These are phyloP conservation scores for Cryoendolithus antarcticus DNA, from an alignment of 2,329 filamentous ascomycete species.

Conservation along the genomic window DNA sequence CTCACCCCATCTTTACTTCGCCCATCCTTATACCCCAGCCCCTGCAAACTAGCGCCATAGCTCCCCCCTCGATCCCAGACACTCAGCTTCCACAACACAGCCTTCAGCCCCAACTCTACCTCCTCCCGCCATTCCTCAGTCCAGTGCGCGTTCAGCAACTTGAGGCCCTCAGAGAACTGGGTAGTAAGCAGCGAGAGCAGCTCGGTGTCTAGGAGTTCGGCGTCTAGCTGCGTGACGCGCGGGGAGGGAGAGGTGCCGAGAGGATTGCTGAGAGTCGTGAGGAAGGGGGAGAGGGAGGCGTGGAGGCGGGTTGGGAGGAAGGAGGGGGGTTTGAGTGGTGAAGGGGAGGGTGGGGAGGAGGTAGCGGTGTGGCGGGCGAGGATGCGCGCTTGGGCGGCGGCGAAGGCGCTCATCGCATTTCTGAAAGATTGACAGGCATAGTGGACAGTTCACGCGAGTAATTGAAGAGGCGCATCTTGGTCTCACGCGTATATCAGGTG, in stretches of 20 bases:
- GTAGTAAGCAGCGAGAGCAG: conserved; percentile 71
- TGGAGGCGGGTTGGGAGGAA: conserved; percentile 47
- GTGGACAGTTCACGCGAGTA: too few relatives aligned
- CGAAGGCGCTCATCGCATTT: conserved; percentile 50
- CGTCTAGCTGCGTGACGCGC: conserved; percentile 89
- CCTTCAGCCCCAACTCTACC: conserved; percentile 64
- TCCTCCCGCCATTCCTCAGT: conserved; percentile 81
- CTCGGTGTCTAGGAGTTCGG: conserved; percentile 89
- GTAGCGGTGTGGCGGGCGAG: conserved; percentile 63
- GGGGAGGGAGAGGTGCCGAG: conserved; percentile 74
- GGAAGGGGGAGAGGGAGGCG: conserved; percentile 19
- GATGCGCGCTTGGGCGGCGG: conserved; percentile 78
- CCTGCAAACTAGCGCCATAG: conserved; percentile 87
- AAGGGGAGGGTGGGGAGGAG: conserved; percentile 37
- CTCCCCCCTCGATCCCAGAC: conserved; percentile 95
- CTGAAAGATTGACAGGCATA: too few relatives aligned
- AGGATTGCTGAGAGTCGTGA: conserved; percentile 5
- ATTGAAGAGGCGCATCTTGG: too few relatives aligned
- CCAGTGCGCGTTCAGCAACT: conserved; percentile 68
- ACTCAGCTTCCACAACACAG: conserved; percentile 81
- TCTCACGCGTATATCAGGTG: too few relatives aligned
- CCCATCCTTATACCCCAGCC: conserved; percentile 79
- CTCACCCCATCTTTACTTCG: conserved; percentile 40
- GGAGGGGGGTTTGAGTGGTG: conserved; percentile 24
- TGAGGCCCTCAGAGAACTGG: conserved; percentile 78